Evolutionary conservation across 352 stramenopile genomes (phyloP).

Genomic region (Phytopythium ostracodes): DNA sequence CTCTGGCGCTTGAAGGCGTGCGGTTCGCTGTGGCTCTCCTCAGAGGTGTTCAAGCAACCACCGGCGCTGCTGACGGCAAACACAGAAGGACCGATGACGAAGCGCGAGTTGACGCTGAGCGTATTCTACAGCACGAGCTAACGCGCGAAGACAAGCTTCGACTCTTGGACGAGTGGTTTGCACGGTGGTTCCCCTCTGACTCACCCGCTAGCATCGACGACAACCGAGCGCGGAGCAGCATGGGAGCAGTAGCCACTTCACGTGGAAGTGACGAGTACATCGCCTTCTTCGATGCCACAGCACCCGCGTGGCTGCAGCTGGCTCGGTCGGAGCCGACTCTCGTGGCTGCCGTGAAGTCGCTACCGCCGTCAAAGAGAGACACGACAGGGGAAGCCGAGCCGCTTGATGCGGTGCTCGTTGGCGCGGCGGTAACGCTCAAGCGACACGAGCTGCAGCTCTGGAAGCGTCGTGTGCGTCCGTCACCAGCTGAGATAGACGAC

Average conservation of each 20-base stretch:
- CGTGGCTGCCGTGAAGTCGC: neutral
- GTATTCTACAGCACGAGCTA: conserved; percentile 18
- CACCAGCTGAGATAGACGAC: conserved; percentile 45
- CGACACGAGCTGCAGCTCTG: conserved; percentile 67
- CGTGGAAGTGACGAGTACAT: conserved; percentile 30
- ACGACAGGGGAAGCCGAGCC: neutral
- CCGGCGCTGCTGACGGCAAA: conserved; percentile 29
- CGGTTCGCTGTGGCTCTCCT: conserved; percentile 37
- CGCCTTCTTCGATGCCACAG: conserved; percentile 61
- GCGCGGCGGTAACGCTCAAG: conserved; percentile 29
- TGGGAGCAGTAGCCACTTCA: conserved; percentile 10
- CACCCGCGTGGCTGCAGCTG: conserved; percentile 58
- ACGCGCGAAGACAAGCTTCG: conserved; percentile 38
- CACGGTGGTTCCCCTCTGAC: conserved; percentile 38
- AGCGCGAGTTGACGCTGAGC: conserved; percentile 9
- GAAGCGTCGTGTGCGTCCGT: conserved; percentile 50
- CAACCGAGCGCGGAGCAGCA: conserved; percentile 4
- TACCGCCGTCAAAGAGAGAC: neutral
- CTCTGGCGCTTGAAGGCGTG: conserved; percentile 39
- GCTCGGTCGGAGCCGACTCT: conserved; percentile 44
- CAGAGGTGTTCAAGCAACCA: neutral
- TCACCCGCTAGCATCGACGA: conserved; percentile 9
- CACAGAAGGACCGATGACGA: conserved; percentile 21
- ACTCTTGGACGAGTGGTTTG: conserved; percentile 43
- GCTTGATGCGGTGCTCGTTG: conserved; percentile 8